Conservation (phyloP, 2,329 filamentous ascomycete genomes). For the Calonectria henricotiae region DNA sequence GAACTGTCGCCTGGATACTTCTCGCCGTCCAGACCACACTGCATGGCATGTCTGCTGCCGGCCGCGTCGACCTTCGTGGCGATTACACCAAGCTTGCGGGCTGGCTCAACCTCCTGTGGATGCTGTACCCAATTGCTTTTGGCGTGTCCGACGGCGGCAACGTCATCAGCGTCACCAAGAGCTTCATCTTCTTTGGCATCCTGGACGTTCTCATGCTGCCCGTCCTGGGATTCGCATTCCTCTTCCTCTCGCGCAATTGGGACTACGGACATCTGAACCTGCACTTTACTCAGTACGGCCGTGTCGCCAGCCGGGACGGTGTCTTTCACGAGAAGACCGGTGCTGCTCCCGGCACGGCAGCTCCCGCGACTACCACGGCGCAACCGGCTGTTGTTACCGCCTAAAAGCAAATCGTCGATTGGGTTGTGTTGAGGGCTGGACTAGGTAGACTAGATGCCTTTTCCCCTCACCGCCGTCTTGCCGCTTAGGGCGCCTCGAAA, state of each 20-base stretch:
- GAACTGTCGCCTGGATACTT: constrained; percentile 64
- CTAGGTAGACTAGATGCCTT: background rate
- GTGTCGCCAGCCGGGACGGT: constrained; percentile 62
- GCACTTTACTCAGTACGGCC: constrained; percentile 71
- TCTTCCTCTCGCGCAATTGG: constrained; percentile 66
- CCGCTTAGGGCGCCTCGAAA: constrained; percentile 5
- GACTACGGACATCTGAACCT: constrained; percentile 69
- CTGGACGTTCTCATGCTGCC: constrained; percentile 68
- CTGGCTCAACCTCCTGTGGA: constrained; percentile 69
- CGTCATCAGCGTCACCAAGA: constrained; percentile 63
- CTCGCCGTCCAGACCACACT: constrained; percentile 64
- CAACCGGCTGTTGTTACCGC: background rate
- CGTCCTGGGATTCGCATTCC: constrained; percentile 61
- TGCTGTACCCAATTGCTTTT: constrained; percentile 71
- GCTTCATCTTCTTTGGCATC: constrained; percentile 70
- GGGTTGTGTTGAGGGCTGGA: background rate
- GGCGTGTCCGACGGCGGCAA: constrained; percentile 69
- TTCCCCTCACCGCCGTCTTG: constrained; percentile 11
- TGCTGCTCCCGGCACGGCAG: constrained; percentile 34
- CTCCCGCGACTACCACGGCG: constrained; percentile 34
- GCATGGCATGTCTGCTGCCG: constrained; percentile 59
- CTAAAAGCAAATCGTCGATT: background rate
- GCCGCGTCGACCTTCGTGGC: constrained; percentile 60
- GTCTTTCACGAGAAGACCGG: constrained; percentile 65
- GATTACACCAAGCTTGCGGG: constrained; percentile 65